These are phyloP conservation scores for Limnomonas spitsbergensis DNA, from an alignment of 139 green algal genomes.

Conservation along the genomic window DNA sequence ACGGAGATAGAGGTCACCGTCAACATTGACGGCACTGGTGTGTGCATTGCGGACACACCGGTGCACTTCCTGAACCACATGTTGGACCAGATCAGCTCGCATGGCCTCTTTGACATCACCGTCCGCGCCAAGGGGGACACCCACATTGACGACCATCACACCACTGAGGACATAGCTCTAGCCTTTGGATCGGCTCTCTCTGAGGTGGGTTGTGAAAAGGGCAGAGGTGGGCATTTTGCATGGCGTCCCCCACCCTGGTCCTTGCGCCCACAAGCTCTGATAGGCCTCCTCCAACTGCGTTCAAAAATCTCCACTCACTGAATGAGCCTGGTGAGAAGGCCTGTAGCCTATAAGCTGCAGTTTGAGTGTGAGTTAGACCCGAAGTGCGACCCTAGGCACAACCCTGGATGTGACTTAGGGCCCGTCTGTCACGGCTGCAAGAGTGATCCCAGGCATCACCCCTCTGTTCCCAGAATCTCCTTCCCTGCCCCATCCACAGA, in stretches of 20 bases:
- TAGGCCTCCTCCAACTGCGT: too few species aligned
- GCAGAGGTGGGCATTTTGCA: background rate
- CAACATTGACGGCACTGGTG: slow-evolving; percentile 88
- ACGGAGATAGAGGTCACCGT: slow-evolving; percentile 87
- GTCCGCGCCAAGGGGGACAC: slow-evolving; percentile 77
- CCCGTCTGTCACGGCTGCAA: too few species aligned
- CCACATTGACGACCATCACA: slow-evolving; percentile 99
- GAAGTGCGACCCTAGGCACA: too few species aligned
- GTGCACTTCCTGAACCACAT: slow-evolving; percentile 99
- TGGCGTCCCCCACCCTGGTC: background rate
- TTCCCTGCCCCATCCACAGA: too few species aligned
- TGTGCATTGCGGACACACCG: slow-evolving; percentile 65
- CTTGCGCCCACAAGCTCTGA: background rate
- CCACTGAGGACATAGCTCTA: slow-evolving; percentile 93
- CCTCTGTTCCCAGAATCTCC: too few species aligned
- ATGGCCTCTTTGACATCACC: slow-evolving; percentile 13
- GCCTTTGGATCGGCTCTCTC: slow-evolving; percentile 64
- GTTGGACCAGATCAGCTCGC: slow-evolving; percentile 91
- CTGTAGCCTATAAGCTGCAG: too few species aligned
- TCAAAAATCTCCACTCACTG: too few species aligned
- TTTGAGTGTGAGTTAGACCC: too few species aligned
- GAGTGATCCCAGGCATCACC: too few species aligned
- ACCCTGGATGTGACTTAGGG: too few species aligned
- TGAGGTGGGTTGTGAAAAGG: too few species aligned
- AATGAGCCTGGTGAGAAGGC: too few species aligned